A percentile compares a stretch with the other conserved stretches of the same genome.
Evolutionary conservation across 2,329 filamentous ascomycete genomes (phyloP).

Genomic region (Neonectria sp.): DNA sequence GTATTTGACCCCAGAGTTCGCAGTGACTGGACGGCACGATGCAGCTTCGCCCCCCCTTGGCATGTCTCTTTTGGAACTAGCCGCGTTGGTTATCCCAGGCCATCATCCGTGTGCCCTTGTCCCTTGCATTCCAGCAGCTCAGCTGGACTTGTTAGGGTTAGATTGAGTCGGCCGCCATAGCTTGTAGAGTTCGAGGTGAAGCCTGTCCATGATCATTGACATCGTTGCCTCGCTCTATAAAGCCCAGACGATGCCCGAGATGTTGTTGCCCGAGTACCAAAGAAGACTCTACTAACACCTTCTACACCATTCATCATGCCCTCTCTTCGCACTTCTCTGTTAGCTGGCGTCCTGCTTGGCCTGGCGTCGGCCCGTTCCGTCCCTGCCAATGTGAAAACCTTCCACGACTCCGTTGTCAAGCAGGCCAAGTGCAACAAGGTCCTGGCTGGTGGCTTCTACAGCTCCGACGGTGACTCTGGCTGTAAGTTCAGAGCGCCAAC

Average conservation of each 20-base stretch:
- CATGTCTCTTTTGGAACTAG: background rate
- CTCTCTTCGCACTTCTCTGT: constrained; percentile 40
- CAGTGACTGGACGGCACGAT: background rate
- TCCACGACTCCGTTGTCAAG: constrained; percentile 58
- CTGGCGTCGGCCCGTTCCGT: constrained; percentile 51
- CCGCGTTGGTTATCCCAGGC: background rate
- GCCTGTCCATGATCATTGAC: background rate
- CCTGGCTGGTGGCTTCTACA: constrained; percentile 59
- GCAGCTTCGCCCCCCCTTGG: background rate
- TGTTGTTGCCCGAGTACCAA: background rate
- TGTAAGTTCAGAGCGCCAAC: constrained; percentile 45
- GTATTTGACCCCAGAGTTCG: too few relatives aligned
- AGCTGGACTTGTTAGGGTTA: background rate
- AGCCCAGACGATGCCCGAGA: constrained; percentile 14
- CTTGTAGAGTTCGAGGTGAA: background rate
- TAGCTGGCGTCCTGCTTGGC: constrained; percentile 42
- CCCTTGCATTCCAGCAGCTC: constrained; percentile 3
- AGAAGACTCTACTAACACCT: background rate
- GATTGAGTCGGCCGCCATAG: constrained; percentile 14
- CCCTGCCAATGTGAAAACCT: constrained; percentile 57
- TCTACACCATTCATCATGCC: constrained; percentile 26
- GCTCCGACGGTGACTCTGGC: constrained; percentile 53
- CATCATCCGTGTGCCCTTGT: background rate
- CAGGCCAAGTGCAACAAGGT: constrained; percentile 56
- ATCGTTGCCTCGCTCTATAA: constrained; percentile 5